Percentiles rank a stretch among this genome's conserved stretches.
These are phyloP conservation scores for Monosporascus sp. DNA, from an alignment of 2,329 filamentous ascomycete species.

Conservation along the genomic window DNA sequence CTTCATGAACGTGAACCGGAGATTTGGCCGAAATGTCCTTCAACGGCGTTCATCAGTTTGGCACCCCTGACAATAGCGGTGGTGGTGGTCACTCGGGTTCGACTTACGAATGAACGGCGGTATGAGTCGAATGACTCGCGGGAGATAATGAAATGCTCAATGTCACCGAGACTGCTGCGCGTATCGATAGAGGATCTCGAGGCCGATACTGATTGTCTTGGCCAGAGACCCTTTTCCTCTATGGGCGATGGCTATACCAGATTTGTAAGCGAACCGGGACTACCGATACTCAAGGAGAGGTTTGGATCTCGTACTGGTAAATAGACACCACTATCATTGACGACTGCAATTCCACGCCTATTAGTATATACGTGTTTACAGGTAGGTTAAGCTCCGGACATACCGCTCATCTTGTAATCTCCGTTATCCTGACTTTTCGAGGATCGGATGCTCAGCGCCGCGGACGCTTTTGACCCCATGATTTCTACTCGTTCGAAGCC, in stretches of 20 bases:
- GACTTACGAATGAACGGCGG: conserved; percentile 82
- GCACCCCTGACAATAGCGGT: neutral
- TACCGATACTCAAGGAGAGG: conserved; percentile 3
- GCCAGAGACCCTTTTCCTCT: conserved; percentile 80
- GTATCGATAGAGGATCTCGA: conserved; percentile 52
- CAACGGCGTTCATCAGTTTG: conserved; percentile 4
- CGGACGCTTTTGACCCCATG: conserved; percentile 56
- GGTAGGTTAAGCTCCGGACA: conserved; percentile 24
- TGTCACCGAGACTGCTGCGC: conserved; percentile 63
- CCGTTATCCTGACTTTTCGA: conserved; percentile 57
- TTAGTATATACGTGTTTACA: conserved; percentile 12
- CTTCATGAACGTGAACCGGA: conserved; percentile 59
- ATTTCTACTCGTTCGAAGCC: conserved; percentile 60
- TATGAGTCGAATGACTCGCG: conserved; percentile 97
- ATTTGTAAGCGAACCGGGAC: conserved; percentile 3
- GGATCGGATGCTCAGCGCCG: conserved; percentile 57
- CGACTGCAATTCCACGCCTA: conserved; percentile 54
- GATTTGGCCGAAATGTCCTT: conserved; percentile 84
- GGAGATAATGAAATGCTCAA: conserved; percentile 91
- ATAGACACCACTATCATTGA: conserved; percentile 93
- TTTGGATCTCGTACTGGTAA: conserved; percentile 62
- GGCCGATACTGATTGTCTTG: conserved; percentile 41
- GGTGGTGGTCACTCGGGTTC: neutral
- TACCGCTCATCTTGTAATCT: conserved; percentile 79
- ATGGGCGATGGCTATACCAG: conserved; percentile 72